phyloP scores from a whole-genome alignment of 441 rosid genomes.

The Populus hybrid region DNA sequence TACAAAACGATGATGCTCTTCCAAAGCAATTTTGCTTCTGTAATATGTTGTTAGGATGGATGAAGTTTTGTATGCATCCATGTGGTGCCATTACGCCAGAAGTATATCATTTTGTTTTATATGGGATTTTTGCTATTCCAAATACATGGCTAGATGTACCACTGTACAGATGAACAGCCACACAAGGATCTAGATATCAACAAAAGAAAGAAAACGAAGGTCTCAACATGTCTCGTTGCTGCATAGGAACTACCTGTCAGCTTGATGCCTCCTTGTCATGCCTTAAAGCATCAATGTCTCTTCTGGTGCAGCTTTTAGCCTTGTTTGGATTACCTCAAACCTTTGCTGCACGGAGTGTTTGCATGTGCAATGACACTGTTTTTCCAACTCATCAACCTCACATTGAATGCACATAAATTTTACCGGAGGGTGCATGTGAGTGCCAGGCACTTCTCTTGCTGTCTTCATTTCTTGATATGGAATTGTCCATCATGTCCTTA shows the following conservation, averaged over 20 bases:
- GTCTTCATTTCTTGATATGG: not conserved
- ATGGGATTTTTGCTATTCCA: too few species aligned
- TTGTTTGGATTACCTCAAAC: constrained; percentile 1
- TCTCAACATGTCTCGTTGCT: not conserved
- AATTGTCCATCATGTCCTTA: constrained; percentile 11
- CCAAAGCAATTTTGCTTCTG: too few species aligned
- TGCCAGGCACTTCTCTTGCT: constrained; percentile 6
- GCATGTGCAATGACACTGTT: constrained; percentile 4
- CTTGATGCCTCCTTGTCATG: constrained; percentile 12
- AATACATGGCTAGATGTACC: not conserved
- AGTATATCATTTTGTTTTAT: too few species aligned
- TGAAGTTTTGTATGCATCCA: too few species aligned
- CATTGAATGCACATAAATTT: not conserved
- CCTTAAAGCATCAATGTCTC: not conserved
- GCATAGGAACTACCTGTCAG: constrained; percentile 8
- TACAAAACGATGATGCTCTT: too few species aligned
- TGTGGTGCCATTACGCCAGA: too few species aligned
- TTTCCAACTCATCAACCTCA: not conserved
- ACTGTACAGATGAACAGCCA: not conserved
- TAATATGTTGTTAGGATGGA: too few species aligned
- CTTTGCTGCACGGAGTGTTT: constrained; percentile 1
- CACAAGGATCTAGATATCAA: not conserved
- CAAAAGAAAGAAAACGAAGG: constrained; percentile 2
- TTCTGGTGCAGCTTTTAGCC: constrained; percentile 3
- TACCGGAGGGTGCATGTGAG: constrained; percentile 22